phyloP scores from a whole-genome alignment of 2,329 filamentous ascomycete genomes.

The Penicillium sp. region DNA sequence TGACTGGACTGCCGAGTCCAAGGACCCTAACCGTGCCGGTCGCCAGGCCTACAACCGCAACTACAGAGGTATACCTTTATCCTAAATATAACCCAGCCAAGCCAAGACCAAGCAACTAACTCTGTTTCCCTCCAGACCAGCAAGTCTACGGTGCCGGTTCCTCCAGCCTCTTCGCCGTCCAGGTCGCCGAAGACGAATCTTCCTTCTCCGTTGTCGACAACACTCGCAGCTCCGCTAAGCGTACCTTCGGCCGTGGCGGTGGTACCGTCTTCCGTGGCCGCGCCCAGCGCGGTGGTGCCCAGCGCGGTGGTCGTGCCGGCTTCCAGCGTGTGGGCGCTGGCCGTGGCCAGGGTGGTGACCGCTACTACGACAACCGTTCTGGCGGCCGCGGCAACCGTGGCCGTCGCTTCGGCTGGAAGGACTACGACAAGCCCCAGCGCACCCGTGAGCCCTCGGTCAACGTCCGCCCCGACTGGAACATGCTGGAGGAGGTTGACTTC shows the following conservation, averaged over 20 bases:
- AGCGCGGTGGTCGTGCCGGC: slow-evolving; percentile 60
- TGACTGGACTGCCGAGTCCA: slow-evolving; percentile 89
- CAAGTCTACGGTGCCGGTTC: slow-evolving; percentile 91
- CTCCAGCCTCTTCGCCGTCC: slow-evolving; percentile 78
- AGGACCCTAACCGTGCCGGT: slow-evolving; percentile 61
- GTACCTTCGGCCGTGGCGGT: slow-evolving; percentile 73
- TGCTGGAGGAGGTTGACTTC: slow-evolving; percentile 98
- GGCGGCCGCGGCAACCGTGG: slow-evolving; percentile 59
- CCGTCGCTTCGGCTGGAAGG: slow-evolving; percentile 93
- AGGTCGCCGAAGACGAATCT: slow-evolving; percentile 87
- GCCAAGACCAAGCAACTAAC: no score
- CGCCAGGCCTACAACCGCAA: slow-evolving; percentile 88
- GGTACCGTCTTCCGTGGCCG: slow-evolving; percentile 78
- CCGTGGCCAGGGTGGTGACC: slow-evolving; percentile 54
- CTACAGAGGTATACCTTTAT: slow-evolving; percentile 71
- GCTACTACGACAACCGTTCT: slow-evolving; percentile 61
- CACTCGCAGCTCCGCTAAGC: slow-evolving; percentile 77
- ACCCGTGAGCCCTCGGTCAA: slow-evolving; percentile 94
- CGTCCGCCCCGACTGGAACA: slow-evolving; percentile 88
- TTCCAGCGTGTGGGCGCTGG: slow-evolving; percentile 64
- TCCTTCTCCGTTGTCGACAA: slow-evolving; percentile 98
- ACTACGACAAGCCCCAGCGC: slow-evolving; percentile 94
- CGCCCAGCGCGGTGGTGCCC: slow-evolving; percentile 63
- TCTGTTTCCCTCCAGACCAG: no score
- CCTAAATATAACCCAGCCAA: no score